These are phyloP conservation scores for Annulohypoxylon truncatum DNA, from an alignment of 2,329 filamentous ascomycete species.

Conservation along the genomic window DNA sequence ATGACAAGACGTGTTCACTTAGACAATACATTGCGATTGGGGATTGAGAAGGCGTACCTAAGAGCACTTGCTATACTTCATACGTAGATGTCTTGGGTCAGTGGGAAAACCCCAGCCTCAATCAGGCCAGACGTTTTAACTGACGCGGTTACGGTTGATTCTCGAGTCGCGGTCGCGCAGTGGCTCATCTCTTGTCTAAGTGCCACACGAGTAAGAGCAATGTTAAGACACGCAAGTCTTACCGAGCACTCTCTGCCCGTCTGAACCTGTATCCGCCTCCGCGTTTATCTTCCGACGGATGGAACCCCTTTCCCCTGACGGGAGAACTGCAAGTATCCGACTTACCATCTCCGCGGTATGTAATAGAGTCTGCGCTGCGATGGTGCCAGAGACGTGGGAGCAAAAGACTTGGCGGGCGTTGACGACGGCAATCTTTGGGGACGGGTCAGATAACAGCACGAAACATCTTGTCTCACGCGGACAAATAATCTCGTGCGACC, in stretches of 20 bases:
- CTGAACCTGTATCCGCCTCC: constrained; percentile 23
- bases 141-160: constrained; percentile 11
- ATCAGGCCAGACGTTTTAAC: constrained; percentile 12
- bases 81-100: constrained; percentile 5
- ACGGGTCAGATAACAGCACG: constrained; percentile 21
- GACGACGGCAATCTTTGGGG: constrained; percentile 19
- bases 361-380: constrained; percentile 7
- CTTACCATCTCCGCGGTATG: constrained; percentile 37
- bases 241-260: constrained; percentile 26
- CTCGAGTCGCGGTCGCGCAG: constrained; percentile 30
- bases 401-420: constrained; percentile 10
- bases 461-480: constrained; percentile 41
- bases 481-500: constrained; percentile 38
- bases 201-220: constrained; percentile 19
- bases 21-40: constrained; percentile 4
- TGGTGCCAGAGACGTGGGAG: constrained; percentile 32
- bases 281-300: constrained; percentile 39
- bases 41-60: background rate
- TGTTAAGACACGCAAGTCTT: constrained; percentile 39
- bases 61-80: constrained; percentile 1
- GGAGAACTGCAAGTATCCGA: constrained; percentile 33
- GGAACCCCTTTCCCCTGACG: constrained; percentile 17
- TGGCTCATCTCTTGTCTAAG: constrained; percentile 22
- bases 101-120: constrained; percentile 9
- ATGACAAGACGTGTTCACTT: constrained; percentile 14